Evolutionary conservation across 2,329 filamentous ascomycete species (phyloP).

Genomic region (Aureobasidium sp.): DNA sequence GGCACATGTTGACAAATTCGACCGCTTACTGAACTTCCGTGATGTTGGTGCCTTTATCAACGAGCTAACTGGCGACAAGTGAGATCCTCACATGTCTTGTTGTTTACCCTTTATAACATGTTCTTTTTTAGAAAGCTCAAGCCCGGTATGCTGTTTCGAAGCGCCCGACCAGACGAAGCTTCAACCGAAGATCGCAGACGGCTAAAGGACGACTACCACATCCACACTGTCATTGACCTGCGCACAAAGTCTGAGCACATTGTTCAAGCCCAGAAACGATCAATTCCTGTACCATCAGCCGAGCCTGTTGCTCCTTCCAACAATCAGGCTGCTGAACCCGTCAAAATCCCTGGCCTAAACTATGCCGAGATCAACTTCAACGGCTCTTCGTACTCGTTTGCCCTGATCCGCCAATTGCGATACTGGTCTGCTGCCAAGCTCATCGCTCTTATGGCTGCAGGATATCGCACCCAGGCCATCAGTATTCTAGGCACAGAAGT

Average conservation of each 20-base stretch:
- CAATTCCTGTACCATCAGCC: constrained; percentile 37
- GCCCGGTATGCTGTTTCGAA: constrained; percentile 46
- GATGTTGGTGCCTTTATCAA: constrained; percentile 66
- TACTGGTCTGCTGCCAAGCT: constrained; percentile 59
- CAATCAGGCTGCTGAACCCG: constrained; percentile 43
- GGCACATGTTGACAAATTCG: constrained; percentile 27
- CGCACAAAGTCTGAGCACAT: constrained; percentile 70
- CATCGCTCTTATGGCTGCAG: constrained; percentile 52
- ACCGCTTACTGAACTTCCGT: constrained; percentile 64
- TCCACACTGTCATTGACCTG: constrained; percentile 70
- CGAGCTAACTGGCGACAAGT: constrained; percentile 46
- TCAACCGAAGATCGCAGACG: constrained; percentile 53
- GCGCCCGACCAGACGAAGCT: constrained; percentile 66
- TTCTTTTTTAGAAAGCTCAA: constrained; percentile 23
- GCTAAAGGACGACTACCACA: constrained; percentile 51
- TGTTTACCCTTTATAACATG: not conserved
- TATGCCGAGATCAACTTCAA: constrained; percentile 67
- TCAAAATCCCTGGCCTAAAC: constrained; percentile 53
- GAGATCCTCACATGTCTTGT: constrained; percentile 17
- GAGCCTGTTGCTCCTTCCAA: constrained; percentile 40
- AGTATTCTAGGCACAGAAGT: constrained; percentile 59
- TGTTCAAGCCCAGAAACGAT: constrained; percentile 55
- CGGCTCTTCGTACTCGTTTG: constrained; percentile 59
- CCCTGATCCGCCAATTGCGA: constrained; percentile 58
- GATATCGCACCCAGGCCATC: constrained; percentile 62